A percentile compares a stretch with the other conserved stretches of the same genome.
Conservation (phyloP, 148 eudicot genomes). For the Chenopodium album region DNA sequence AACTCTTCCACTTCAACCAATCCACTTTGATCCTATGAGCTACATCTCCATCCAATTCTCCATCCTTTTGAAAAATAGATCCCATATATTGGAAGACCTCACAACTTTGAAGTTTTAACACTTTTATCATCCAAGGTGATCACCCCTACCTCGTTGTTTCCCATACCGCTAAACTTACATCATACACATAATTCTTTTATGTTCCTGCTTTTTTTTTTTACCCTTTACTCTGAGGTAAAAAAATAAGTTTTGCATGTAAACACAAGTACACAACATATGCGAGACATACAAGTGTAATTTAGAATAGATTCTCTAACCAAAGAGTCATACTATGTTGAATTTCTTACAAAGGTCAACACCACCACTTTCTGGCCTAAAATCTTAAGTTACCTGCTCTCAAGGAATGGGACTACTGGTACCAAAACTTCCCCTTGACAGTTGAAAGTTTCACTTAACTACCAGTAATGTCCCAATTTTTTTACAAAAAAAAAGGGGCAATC, state of each 20-base stretch:
- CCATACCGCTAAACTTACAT: not conserved
- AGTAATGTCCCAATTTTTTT: not conserved
- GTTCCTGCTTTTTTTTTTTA: not conserved
- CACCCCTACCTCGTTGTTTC: too few relatives aligned
- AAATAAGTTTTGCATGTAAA: not conserved
- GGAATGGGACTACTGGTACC: too few relatives aligned
- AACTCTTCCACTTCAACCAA: too few relatives aligned
- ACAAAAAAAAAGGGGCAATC: not conserved
- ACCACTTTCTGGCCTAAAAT: too few relatives aligned
- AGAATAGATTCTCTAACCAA: not conserved
- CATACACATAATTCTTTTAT: not conserved
- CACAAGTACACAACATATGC: not conserved
- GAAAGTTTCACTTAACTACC: not conserved
- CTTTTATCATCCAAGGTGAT: too few relatives aligned
- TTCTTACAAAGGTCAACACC: not conserved
- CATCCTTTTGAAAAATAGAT: too few relatives aligned
- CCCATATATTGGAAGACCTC: too few relatives aligned
- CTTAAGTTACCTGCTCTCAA: too few relatives aligned
- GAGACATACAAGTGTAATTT: not conserved
- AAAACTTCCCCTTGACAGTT: too few relatives aligned
- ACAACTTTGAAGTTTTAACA: too few relatives aligned
- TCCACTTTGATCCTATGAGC: too few relatives aligned
- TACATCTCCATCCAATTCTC: too few relatives aligned
- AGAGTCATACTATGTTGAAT: not conserved
- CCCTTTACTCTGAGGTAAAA: not conserved